These are phyloP conservation scores for Starmerella ratchasimensis DNA, from an alignment of 805 yeast genomes.

Conservation along the genomic window DNA sequence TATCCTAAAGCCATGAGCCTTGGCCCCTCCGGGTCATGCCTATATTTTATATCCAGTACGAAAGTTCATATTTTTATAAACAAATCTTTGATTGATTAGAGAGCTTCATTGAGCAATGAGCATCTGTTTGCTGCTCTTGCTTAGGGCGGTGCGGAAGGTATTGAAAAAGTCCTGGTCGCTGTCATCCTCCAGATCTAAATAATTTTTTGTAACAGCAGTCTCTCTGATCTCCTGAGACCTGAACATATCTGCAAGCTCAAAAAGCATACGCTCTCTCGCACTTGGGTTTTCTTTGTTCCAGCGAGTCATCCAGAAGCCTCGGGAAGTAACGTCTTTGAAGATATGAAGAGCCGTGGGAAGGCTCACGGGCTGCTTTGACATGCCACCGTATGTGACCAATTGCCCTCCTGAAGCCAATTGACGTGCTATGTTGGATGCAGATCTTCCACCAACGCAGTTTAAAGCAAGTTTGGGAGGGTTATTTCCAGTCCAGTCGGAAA, in stretches of 20 bases:
- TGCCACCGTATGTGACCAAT: constrained; percentile 88
- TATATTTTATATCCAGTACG: no score
- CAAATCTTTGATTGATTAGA: background rate
- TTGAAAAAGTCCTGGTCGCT: constrained; percentile 32
- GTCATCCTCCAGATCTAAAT: constrained; percentile 24
- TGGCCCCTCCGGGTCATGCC: no score
- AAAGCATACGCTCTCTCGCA: constrained; percentile 42
- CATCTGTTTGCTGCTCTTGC: constrained; percentile 21
- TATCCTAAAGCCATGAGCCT: no score
- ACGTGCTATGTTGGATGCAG: constrained; percentile 68
- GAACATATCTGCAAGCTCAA: constrained; percentile 44
- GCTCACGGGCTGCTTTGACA: constrained; percentile 92
- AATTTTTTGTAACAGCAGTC: constrained; percentile 34
- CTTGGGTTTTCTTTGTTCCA: constrained; percentile 48
- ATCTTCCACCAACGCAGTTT: constrained; percentile 88
- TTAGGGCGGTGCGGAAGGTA: constrained; percentile 34
- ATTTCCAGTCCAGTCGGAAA: constrained; percentile 31
- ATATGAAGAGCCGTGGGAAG: constrained; percentile 80
- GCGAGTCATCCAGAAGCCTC: constrained; percentile 73
- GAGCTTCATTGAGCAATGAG: constrained; percentile 13
- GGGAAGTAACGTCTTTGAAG: constrained; percentile 71
- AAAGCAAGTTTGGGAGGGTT: constrained; percentile 60
- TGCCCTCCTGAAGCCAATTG: constrained; percentile 63
- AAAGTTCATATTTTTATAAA: background rate
- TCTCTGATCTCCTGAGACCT: constrained; percentile 41